Conservation (phyloP, 805 yeast species). For the Yamadazyma ubonensis region DNA sequence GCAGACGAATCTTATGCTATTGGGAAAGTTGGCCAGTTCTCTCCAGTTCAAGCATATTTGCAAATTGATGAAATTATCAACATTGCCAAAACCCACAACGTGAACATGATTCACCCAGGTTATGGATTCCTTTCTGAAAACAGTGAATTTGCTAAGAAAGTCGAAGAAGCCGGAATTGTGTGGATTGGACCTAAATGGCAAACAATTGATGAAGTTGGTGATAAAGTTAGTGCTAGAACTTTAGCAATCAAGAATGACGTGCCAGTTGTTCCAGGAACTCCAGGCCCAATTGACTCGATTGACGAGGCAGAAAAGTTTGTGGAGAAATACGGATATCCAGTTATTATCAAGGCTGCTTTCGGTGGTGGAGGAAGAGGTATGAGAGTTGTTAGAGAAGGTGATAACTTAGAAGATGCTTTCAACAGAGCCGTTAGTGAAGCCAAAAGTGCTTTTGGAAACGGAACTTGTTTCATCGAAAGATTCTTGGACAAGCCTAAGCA, state of each 20-base stretch:
- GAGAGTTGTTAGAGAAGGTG: conserved; percentile 98
- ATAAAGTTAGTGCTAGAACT: conserved; percentile 90
- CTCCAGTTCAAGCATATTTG: conserved; percentile 95
- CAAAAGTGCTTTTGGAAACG: conserved; percentile 93
- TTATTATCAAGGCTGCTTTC: conserved; percentile 96
- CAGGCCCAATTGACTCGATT: conserved; percentile 86
- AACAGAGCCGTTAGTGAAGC: conserved; percentile 94
- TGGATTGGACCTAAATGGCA: conserved; percentile 93
- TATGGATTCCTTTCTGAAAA: conserved; percentile 67
- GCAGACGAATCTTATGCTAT: conserved; percentile 93
- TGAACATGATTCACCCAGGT: conserved; percentile 90
- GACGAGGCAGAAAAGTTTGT: conserved; percentile 82
- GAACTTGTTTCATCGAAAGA: conserved; percentile 96
- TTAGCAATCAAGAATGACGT: conserved; percentile 80
- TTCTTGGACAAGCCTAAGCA: conserved; percentile 95
- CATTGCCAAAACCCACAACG: conserved; percentile 58
- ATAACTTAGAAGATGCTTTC: conserved; percentile 87
- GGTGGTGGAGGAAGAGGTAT: conserved; percentile 99
- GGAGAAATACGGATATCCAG: conserved; percentile 85
- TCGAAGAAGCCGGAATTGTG: conserved; percentile 83
- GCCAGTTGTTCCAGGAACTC: conserved; percentile 97
- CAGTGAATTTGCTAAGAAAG: conserved; percentile 90
- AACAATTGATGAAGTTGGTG: conserved; percentile 94
- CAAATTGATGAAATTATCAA: conserved; percentile 90
- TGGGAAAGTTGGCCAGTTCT: conserved; percentile 83